Evolutionary conservation across 176 grass and related monocot genomes (phyloP).

Genomic region (Elaeis guineensis): DNA sequence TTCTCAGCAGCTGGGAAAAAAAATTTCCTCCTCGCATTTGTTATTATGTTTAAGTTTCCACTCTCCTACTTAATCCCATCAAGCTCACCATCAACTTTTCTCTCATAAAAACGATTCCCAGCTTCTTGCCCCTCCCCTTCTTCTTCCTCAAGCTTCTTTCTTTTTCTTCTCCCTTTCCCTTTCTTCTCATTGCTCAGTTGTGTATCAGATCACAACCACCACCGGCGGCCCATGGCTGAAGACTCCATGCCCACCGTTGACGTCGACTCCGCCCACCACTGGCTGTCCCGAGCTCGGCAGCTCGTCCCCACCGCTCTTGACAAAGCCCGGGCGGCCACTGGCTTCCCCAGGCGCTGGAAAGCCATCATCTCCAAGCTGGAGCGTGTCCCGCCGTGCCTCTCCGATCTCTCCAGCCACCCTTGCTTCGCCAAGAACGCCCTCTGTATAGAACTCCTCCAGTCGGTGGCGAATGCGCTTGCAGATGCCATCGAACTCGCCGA

Average conservation of each 20-base stretch:
- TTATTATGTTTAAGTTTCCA: too few relatives aligned
- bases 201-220: constrained; percentile 16
- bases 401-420: constrained; percentile 84
- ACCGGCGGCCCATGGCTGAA: constrained; percentile 13
- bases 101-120: background rate
- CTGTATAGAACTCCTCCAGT: constrained; percentile 69
- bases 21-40: too few relatives aligned
- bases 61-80: too few relatives aligned
- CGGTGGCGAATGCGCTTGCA: constrained; percentile 45
- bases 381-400: constrained; percentile 52
- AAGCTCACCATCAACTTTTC: background rate
- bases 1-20: too few relatives aligned
- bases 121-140: background rate
- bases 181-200: constrained; percentile 4
- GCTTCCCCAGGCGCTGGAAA: constrained; percentile 61
- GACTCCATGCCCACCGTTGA: background rate
- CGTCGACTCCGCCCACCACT: constrained; percentile 30
- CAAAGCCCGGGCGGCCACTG: constrained; percentile 26
- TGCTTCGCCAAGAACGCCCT: constrained; percentile 90
- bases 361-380: constrained; percentile 65
- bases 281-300: constrained; percentile 34
- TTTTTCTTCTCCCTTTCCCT: constrained; percentile 15
- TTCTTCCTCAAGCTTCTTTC: constrained; percentile 2
- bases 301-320: constrained; percentile 44
- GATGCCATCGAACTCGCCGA: constrained; percentile 50